A percentile compares a stretch with the other conserved stretches of the same genome.
These are phyloP conservation scores for Neonectria sp. DNA, from an alignment of 2,329 filamentous ascomycete species.

Conservation along the genomic window DNA sequence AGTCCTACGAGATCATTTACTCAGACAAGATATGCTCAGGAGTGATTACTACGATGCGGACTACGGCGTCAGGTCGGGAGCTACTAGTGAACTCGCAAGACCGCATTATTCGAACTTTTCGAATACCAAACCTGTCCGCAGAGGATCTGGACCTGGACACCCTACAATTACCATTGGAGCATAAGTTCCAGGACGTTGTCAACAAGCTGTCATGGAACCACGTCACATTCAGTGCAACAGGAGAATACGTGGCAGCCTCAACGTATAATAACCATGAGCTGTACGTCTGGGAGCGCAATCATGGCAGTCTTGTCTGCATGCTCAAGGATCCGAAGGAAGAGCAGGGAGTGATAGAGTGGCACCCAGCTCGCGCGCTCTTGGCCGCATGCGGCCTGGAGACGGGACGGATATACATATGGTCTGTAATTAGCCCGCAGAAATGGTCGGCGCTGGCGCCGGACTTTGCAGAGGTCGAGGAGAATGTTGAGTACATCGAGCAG, in stretches of 20 bases:
- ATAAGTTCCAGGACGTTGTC: slow-evolving; percentile 98
- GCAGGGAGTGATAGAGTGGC: slow-evolving; percentile 97
- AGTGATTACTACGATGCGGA: slow-evolving; percentile 88
- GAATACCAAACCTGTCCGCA: slow-evolving; percentile 82
- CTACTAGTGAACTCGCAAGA: slow-evolving; percentile 95
- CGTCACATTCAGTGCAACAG: slow-evolving; percentile 93
- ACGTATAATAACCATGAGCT: slow-evolving; percentile 99
- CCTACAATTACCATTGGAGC: slow-evolving; percentile 91
- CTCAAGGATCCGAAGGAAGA: slow-evolving; percentile 97
- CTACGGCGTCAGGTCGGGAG: slow-evolving; percentile 86
- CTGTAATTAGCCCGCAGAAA: slow-evolving; percentile 92
- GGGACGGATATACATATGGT: slow-evolving; percentile 96
- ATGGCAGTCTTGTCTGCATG: slow-evolving; percentile 96
- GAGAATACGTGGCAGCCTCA: slow-evolving; percentile 95
- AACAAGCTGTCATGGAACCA: slow-evolving; percentile 97
- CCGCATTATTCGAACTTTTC: slow-evolving; percentile 93
- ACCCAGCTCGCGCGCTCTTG: slow-evolving; percentile 88
- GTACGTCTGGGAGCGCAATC: slow-evolving; percentile 96
- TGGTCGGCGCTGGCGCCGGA: slow-evolving; percentile 98
- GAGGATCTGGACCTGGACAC: slow-evolving; percentile 84
- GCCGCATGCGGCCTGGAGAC: slow-evolving; percentile 94
- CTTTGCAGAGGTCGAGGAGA: slow-evolving; percentile 98
- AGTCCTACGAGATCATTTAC: slow-evolving; percentile 86
- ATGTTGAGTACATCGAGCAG: slow-evolving; percentile 94
- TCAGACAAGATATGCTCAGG: slow-evolving; percentile 90